Base-by-base conservation (phyloP, 2,329 filamentous ascomycete species). In the Monilinia fructigena region DNA sequence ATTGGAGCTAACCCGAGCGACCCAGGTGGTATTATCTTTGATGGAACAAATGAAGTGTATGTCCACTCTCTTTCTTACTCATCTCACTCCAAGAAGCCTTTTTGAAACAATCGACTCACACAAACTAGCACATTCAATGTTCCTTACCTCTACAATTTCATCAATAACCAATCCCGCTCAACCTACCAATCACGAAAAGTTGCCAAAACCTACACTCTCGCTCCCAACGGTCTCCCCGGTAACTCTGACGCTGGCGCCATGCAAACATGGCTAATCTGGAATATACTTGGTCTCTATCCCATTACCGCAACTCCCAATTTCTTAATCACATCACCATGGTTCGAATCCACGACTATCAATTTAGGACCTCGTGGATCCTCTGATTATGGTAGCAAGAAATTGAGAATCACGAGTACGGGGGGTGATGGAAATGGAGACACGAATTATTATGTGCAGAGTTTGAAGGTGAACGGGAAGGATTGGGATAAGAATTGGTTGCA, bases 301-400 rank as follows among this genome's bases (percentile, higher is more conserved):
- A 78, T 91, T 69, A 89, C 86, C 0, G 87, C 86, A 0, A 88
- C 90, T 76, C 86, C 86, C 0, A 88, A 84, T 1, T 90, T 89
- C 75, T 78, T 90, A 23, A 79, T 90, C 60, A 83, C 83, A 2
- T 85, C 84, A 11, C 87, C 87, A 0, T 89, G 85, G 85, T 87
- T 89, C 72, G 76, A 76, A 1, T 80, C 86, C 52, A 78, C 89
- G 67, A 85, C 79, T 0, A 83, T 91, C 38, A 52, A 68, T 28
- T 61, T 72, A 11, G 58, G 52, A 5, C 14, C 45, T 18, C 1
- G 3, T 12, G 18, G 20, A 14, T 45, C 52, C 16, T 31, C 61
- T 2, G 5, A 6, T 5, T 23, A 26, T 23, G 23, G 42, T 12
- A 81, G 79, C 3, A 86, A 84, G 74, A 80, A 73, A 45, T 78